Percentiles rank a stretch among this genome's conserved stretches.
Evolutionary conservation across 2,329 filamentous ascomycete species (phyloP).

Genomic region (Pseudopithomyces chartarum): DNA sequence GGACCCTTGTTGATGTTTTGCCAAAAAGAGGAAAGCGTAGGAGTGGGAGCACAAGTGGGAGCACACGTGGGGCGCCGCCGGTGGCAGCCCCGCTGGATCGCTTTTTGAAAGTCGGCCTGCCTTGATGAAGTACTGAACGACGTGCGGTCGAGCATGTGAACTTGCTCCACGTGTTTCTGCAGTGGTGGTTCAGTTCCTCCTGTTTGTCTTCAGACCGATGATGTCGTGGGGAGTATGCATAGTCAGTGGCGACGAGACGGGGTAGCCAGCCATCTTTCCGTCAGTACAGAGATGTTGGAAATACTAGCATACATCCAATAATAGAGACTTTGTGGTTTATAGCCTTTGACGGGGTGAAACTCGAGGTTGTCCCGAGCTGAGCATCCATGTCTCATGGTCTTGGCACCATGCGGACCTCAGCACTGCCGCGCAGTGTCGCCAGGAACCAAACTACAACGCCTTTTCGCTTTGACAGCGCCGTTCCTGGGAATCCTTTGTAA

Average conservation of each 20-base stretch:
- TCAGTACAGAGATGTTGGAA: neutral
- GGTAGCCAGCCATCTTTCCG: too few species aligned
- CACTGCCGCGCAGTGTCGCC: conserved; percentile 1
- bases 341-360: neutral
- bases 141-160: neutral
- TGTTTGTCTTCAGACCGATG: neutral
- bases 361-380: neutral
- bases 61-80: conserved; percentile 15
- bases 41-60: neutral
- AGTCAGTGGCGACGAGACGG: too few species aligned
- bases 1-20: conserved; percentile 16
- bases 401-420: conserved; percentile 11
- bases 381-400: conserved; percentile 8
- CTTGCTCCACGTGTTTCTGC: neutral
- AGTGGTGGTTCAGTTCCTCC: neutral
- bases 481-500: neutral
- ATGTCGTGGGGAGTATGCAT: too few species aligned
- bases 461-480: neutral
- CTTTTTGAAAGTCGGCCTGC: conserved; percentile 8
- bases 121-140: neutral
- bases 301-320: neutral
- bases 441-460: conserved; percentile 1
- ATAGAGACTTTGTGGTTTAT: neutral
- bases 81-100: conserved; percentile 5
- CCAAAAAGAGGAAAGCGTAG: neutral